phyloP scores from a whole-genome alignment of 306 rosid species.

The Carpinus fangiana region DNA sequence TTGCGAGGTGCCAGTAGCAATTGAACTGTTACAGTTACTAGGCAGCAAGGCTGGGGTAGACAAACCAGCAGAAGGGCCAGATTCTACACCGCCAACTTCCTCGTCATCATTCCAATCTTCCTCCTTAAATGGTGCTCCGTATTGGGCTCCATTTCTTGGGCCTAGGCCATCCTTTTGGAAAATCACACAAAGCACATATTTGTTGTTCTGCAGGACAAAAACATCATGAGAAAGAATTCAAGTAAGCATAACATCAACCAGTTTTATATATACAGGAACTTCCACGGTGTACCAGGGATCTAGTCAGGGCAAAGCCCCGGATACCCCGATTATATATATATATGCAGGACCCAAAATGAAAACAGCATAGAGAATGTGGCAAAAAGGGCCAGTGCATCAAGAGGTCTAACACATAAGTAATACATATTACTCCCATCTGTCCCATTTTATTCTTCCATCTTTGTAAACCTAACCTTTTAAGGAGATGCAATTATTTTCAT shows the following conservation, averaged over 20 bases:
- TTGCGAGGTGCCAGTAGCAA: constrained; percentile 23
- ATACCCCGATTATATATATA: too few relatives aligned
- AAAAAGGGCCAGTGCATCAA: background rate
- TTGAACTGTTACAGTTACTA: constrained; percentile 15
- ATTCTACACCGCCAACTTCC: constrained; percentile 34
- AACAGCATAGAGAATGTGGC: background rate
- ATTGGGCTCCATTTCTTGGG: constrained; percentile 64
- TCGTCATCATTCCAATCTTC: constrained; percentile 62
- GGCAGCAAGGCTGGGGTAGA: constrained; percentile 21
- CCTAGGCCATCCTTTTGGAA: constrained; percentile 71
- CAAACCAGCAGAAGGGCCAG: constrained; percentile 13
- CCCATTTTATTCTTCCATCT: background rate
- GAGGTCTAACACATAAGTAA: background rate
- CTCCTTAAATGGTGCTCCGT: constrained; percentile 61
- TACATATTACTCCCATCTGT: background rate
- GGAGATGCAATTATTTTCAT: background rate
- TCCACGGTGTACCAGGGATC: too few relatives aligned
- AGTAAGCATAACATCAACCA: constrained; percentile 5
- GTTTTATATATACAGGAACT: background rate
- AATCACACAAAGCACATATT: constrained; percentile 62
- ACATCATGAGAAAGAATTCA: constrained; percentile 15
- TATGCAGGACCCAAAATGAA: background rate
- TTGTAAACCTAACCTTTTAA: background rate
- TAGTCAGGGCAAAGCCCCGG: too few relatives aligned
- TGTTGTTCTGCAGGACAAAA: constrained; percentile 50